Conservation (phyloP, 208 protist species). For the Naegleria fowleri region DNA sequence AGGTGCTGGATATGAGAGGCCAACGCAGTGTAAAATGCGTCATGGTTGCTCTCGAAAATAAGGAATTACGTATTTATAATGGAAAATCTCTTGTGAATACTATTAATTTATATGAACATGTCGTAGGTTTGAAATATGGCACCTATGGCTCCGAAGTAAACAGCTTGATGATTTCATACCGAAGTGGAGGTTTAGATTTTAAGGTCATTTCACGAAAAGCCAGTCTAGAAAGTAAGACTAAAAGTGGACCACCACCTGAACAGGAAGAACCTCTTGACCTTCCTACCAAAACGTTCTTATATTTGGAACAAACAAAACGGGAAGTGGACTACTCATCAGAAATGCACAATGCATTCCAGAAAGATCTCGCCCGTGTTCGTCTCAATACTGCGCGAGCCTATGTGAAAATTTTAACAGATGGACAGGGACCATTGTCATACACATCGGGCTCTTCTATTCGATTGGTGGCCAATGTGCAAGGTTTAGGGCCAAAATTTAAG, state of each 20-base stretch:
- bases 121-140: not conserved
- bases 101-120: slow-evolving; percentile 34
- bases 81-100: slow-evolving; percentile 69
- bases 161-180: not conserved
- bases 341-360: slow-evolving; percentile 82
- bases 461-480: slow-evolving; percentile 67
- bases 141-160: not conserved
- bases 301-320: slow-evolving; percentile 79
- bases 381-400: slow-evolving; percentile 76
- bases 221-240: slow-evolving; percentile 28
- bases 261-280: slow-evolving; percentile 82
- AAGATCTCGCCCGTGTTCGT: slow-evolving; percentile 75
- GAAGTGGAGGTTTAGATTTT: slow-evolving; percentile 28
- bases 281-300: slow-evolving; percentile 80
- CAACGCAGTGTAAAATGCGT: slow-evolving; percentile 60
- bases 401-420: slow-evolving; percentile 60
- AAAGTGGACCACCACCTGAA: slow-evolving; percentile 66
- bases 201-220: slow-evolving; percentile 44
- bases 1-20: slow-evolving; percentile 57
- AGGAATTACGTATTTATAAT: slow-evolving; percentile 81
- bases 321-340: slow-evolving; percentile 69
- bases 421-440: slow-evolving; percentile 36
- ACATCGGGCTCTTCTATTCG: slow-evolving; percentile 35
- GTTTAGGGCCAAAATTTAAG: slow-evolving; percentile 79
- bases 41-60: slow-evolving; percentile 75